Percentiles rank a stretch among this genome's conserved stretches.
phyloP scores from a whole-genome alignment of 192 early-diverging fungal genomes.

The Coemansia sp. region DNA sequence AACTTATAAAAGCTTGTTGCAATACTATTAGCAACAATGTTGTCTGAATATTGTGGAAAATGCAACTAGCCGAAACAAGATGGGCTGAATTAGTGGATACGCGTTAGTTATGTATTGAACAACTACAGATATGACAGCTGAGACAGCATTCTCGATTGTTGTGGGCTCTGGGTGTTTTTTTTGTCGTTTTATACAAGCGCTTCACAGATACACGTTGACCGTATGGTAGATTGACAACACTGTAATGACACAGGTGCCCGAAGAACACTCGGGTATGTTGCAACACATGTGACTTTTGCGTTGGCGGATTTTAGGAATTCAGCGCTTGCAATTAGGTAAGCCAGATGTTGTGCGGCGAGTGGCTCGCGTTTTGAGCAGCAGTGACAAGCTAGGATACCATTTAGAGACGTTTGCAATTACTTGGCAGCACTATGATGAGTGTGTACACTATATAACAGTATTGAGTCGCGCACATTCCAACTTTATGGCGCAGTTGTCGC shows the following conservation, averaged over 20 bases:
- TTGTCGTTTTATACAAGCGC: conserved; percentile 9
- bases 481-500: conserved; percentile 57
- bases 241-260: conserved; percentile 59
- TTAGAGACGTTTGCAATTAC: conserved; percentile 54
- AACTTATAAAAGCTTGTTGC: neutral
- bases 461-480: too few relatives aligned
- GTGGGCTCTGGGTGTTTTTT: neutral
- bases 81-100: conserved; percentile 1
- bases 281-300: conserved; percentile 70
- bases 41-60: conserved; percentile 10
- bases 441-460: too few relatives aligned
- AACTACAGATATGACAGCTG: neutral
- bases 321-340: conserved; percentile 66
- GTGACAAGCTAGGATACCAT: conserved; percentile 12
- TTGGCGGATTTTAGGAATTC: conserved; percentile 68
- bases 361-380: conserved; percentile 58
- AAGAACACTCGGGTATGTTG: conserved; percentile 57
- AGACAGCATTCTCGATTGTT: conserved; percentile 10
- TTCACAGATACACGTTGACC: neutral
- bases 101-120: conserved; percentile 18
- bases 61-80: conserved; percentile 23
- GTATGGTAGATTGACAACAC: conserved; percentile 65
- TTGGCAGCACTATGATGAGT: conserved; percentile 16
- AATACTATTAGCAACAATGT: neutral
- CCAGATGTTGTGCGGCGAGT: conserved; percentile 70